These are phyloP conservation scores for Ajuga reptans DNA, from an alignment of 305 asterid species.

Conservation along the genomic window DNA sequence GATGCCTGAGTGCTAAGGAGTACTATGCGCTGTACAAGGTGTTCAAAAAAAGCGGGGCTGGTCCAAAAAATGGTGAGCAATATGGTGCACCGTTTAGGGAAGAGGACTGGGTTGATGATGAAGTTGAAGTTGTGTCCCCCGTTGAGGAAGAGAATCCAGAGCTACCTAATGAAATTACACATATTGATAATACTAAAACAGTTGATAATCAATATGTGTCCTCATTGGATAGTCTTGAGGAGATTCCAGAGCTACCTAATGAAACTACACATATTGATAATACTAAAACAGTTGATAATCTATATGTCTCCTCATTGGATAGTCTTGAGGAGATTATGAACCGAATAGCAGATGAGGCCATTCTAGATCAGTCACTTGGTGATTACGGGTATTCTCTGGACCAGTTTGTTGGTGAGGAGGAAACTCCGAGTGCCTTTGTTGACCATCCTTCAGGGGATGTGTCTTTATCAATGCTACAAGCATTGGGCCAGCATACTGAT, in stretches of 20 bases:
- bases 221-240: constrained; percentile 35
- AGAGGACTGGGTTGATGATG: constrained; percentile 81
- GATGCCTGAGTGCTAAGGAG: constrained; percentile 44
- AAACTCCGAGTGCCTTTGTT: constrained; percentile 29
- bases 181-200: constrained; percentile 18
- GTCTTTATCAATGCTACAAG: constrained; percentile 23
- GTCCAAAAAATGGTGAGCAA: constrained; percentile 95
- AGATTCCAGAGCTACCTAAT: constrained; percentile 23
- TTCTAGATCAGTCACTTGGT: constrained; percentile 29
- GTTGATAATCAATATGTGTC: constrained; percentile 20
- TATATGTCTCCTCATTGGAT: constrained; percentile 21
- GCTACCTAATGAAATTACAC: constrained; percentile 20
- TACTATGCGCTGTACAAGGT: constrained; percentile 80
- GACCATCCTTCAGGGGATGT: constrained; percentile 30
- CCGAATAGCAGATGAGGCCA: constrained; percentile 34
- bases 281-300: constrained; percentile 13
- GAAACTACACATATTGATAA: constrained; percentile 22
- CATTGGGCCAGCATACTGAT: constrained; percentile 22
- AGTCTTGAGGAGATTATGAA: constrained; percentile 54
- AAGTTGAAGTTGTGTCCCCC: constrained; percentile 22
- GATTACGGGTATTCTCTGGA: constrained; percentile 24
- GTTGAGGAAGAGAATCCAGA: constrained; percentile 31
- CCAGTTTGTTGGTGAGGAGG: constrained; percentile 34
- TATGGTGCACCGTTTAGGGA: constrained; percentile 91
- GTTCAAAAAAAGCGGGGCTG: constrained; percentile 90